Base-by-base conservation (phyloP, 2,329 filamentous ascomycete genomes). In the Graphilbum ipis-grandicollis region DNA sequence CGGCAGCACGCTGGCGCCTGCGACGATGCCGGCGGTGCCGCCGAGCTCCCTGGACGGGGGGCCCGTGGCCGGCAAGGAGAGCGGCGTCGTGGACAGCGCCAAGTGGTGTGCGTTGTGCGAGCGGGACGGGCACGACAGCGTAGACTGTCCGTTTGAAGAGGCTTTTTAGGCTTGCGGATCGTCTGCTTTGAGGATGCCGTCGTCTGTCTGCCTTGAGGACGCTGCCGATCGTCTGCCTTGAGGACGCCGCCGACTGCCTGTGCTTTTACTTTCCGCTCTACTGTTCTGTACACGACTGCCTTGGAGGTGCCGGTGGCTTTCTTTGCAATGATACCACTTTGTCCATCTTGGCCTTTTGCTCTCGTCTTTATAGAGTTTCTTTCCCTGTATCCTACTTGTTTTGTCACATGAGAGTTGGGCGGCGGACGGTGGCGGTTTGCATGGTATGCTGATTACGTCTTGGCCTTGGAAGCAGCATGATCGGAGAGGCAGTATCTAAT, bases 101-200 rank as follows among this genome's bases (percentile, higher is more conserved):
- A 94, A 93, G 59, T 98, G 90, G 90, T 98, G 90, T 57, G 90
- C 90, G 14, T 65, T 96, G 32, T 98, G 90, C 54, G 90, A 98
- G 63, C 75, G 83, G 43, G 90, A 98, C 50, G 90, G 90, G 13
- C 90, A 98, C 54, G 82, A 94, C 56, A 94, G 88, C 51, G 86
- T 93, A 42, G 84, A 92, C 56, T 93, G 86, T 57, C 85, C 86
- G 12, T 80, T 93, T 56, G 86, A 93, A 58, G 84, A 92, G 55
- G 75, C 74, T 22, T 80, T 77, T 45, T 77, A 60, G 39, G 31
- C 5, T 3, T n/a, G 35, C 19, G 18, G n/a, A n/a, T n/a, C n/a
- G n/a, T n/a, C n/a, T n/a, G 7, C 9, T 14, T 23, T 30, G 10
- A 21, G 25, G 9, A 23, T 12, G 23, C 13, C 19, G 19, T 18